phyloP scores from a whole-genome alignment of 768 basidiomycete genomes.

The Rhizopogon sp. region DNA sequence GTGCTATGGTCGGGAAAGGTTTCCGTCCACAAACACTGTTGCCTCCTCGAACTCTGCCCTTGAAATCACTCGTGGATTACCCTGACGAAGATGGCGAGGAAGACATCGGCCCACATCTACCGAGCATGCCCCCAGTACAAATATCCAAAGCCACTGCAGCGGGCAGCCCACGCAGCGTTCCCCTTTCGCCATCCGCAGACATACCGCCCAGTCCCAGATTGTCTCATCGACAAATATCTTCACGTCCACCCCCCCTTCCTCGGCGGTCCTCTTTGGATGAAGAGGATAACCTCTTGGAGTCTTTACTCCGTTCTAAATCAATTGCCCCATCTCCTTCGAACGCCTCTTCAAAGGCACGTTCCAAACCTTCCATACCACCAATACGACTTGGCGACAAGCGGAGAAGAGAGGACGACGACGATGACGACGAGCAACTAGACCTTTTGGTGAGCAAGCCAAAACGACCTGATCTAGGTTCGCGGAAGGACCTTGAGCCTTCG shows the following conservation, averaged over 20 bases:
- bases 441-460: slow-evolving; percentile 56
- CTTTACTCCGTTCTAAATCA: slow-evolving; percentile 37
- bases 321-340: slow-evolving; percentile 36
- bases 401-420: slow-evolving; percentile 63
- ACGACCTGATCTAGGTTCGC: slow-evolving; percentile 44
- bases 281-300: slow-evolving; percentile 52
- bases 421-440: slow-evolving; percentile 61
- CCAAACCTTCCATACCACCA: slow-evolving; percentile 31
- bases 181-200: slow-evolving; percentile 29
- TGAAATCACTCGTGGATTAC: slow-evolving; percentile 71
- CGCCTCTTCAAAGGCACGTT: slow-evolving; percentile 28
- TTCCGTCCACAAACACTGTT: slow-evolving; percentile 37
- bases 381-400: slow-evolving; percentile 66
- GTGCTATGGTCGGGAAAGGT: slow-evolving; percentile 39
- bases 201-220: slow-evolving; percentile 34
- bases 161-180: slow-evolving; percentile 16
- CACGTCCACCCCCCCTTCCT: slow-evolving; percentile 37
- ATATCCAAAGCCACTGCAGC: slow-evolving; percentile 11
- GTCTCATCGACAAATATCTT: slow-evolving; percentile 31
- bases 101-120: slow-evolving; percentile 17
- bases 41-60: slow-evolving; percentile 44
- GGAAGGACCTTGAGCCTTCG: slow-evolving; percentile 33
- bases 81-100: slow-evolving; percentile 66
- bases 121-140: slow-evolving; percentile 8
- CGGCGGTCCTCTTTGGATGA: slow-evolving; percentile 42